Conservation (phyloP, 2,329 filamentous ascomycete species). For the Endoconidiophora polonica region DNA sequence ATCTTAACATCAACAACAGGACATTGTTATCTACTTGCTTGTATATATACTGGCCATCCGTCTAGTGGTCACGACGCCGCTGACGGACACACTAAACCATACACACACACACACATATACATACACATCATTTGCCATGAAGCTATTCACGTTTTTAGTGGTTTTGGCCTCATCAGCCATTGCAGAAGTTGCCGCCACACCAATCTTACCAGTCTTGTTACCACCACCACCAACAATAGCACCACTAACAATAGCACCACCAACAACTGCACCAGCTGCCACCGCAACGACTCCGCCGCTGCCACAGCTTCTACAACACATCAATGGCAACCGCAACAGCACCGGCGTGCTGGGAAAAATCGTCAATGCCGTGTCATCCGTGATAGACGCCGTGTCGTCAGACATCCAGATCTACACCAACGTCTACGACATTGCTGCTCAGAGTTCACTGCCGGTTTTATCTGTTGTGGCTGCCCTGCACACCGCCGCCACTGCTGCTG, state of each 20-base stretch:
- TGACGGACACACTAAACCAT: no score
- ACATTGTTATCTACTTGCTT: background rate
- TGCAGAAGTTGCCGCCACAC: background rate
- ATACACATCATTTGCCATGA: background rate
- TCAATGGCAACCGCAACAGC: background rate
- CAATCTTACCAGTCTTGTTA: background rate
- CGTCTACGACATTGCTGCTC: background rate
- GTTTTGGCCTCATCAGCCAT: background rate
- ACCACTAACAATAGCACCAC: background rate
- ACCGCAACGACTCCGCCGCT: background rate
- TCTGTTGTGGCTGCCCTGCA: background rate
- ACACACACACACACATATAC: background rate
- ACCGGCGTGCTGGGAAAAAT: background rate
- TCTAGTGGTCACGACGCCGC: background rate
- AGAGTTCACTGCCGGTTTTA: background rate
- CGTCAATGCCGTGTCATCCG: background rate
- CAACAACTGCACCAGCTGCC: background rate
- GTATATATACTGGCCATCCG: background rate
- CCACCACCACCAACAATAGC: background rate
- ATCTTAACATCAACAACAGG: no score
- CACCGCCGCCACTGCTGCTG: background rate
- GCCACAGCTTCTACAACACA: background rate
- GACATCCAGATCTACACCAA: slow-evolving; percentile 6
- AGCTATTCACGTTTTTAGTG: background rate
- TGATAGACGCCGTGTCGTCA: background rate